Conservation (phyloP, 1,284 basidiomycete genomes). For the Salmacisia buchloeana region DNA sequence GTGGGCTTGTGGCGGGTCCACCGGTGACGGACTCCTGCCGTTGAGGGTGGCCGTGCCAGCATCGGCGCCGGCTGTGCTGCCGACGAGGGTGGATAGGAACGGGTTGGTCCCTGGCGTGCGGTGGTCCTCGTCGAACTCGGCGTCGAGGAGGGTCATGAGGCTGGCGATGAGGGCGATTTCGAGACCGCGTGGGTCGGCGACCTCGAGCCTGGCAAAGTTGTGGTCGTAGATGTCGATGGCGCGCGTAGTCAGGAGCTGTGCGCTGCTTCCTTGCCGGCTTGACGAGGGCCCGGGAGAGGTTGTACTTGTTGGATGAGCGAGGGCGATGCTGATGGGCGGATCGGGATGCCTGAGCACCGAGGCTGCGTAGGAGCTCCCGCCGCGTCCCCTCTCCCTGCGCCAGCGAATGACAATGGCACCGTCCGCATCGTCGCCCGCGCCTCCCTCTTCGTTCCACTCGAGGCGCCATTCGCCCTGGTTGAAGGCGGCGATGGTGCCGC, state of each 20-base stretch:
- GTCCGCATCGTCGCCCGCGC: background rate
- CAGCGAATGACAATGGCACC: background rate
- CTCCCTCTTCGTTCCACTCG: background rate
- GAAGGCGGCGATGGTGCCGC: background rate
- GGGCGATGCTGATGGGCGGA: background rate
- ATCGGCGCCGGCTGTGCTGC: background rate
- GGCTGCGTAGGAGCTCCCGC: background rate
- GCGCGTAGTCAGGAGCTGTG: background rate
- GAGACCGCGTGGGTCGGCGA: background rate
- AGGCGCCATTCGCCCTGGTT: conserved; percentile 6
- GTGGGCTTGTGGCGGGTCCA: background rate
- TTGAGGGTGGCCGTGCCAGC: background rate
- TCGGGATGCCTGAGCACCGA: background rate
- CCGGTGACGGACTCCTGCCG: background rate
- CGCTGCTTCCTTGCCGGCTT: background rate
- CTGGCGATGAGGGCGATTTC: background rate
- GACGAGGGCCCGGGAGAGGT: too few species aligned
- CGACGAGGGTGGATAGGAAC: conserved; percentile 1
- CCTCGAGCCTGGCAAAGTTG: background rate
- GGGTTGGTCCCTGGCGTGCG: background rate
- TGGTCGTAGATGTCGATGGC: conserved; percentile 8
- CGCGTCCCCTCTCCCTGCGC: background rate
- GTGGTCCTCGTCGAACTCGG: conserved; percentile 5
- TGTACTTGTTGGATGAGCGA: background rate
- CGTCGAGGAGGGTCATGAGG: background rate